Conservation (phyloP, 495 filamentous ascomycete genomes). For the Aspergillus funiculosus region DNA sequence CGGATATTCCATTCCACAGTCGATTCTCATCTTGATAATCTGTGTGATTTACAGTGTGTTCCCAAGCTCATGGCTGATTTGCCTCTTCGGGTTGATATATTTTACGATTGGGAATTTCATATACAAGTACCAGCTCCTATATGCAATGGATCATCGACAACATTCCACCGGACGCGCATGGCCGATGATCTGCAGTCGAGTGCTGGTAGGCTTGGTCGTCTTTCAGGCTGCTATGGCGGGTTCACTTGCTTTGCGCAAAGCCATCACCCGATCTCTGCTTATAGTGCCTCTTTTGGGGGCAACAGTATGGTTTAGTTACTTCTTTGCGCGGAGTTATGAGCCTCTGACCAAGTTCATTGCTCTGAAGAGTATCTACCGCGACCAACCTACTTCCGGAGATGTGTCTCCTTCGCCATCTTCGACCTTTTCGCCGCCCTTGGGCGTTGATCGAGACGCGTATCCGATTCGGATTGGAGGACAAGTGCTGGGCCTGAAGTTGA, state of each 20-base stretch:
- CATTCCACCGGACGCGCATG: constrained; percentile 92
- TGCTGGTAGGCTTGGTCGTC: constrained; percentile 74
- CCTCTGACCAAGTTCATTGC: constrained; percentile 90
- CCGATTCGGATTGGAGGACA: constrained; percentile 38
- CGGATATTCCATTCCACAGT: constrained; percentile 89
- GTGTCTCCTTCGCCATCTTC: constrained; percentile 35
- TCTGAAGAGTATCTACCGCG: constrained; percentile 68
- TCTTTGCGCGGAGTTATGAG: constrained; percentile 67
- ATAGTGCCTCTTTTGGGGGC: constrained; percentile 68
- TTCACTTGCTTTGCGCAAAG: constrained; percentile 66
- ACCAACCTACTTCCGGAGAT: constrained; percentile 34
- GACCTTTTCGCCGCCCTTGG: constrained; percentile 38
- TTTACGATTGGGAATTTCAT: constrained; percentile 87
- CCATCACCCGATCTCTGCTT: constrained; percentile 62
- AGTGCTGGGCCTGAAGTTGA: constrained; percentile 37
- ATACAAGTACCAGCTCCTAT: constrained; percentile 97
- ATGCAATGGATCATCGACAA: constrained; percentile 96
- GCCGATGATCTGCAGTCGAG: constrained; percentile 88
- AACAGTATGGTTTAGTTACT: constrained; percentile 81
- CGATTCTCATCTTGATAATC: constrained; percentile 85
- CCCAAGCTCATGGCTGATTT: constrained; percentile 72
- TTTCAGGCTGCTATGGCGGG: constrained; percentile 92
- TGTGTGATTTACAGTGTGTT: constrained; percentile 93
- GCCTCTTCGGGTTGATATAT: constrained; percentile 78
- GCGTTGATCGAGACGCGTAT: constrained; percentile 41